A percentile compares a stretch with the other conserved stretches of the same genome.
Evolutionary conservation across 805 yeast species (phyloP).

Genomic region (Lipomyces chichibuensis): DNA sequence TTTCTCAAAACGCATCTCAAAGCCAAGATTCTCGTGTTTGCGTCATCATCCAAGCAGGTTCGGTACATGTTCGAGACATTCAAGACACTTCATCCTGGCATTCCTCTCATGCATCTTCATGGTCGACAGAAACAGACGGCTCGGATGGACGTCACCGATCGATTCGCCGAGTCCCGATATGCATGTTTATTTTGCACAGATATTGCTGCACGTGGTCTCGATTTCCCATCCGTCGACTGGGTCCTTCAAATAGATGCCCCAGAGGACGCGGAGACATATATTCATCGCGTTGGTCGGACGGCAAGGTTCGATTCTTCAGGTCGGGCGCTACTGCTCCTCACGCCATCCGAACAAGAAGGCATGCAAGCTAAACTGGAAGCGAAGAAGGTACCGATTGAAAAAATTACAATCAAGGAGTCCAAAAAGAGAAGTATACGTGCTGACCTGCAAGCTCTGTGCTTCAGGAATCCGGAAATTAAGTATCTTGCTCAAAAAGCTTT

Average conservation of each 20-base stretch:
- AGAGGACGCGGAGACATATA: conserved; percentile 98
- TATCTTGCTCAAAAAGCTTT: conserved; percentile 96
- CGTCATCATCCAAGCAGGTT: conserved; percentile 87
- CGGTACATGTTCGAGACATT: conserved; percentile 87
- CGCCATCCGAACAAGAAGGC: conserved; percentile 80
- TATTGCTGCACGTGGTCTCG: conserved; percentile 98
- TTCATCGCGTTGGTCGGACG: conserved; percentile 98
- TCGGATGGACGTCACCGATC: conserved; percentile 90
- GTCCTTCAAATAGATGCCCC: conserved; percentile 98
- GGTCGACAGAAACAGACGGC: conserved; percentile 99
- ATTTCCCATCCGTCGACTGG: conserved; percentile 99
- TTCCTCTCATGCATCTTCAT: conserved; percentile 93
- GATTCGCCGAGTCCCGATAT: conserved; percentile 90
- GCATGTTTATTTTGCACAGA: conserved; percentile 94
- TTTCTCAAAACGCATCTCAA: conserved; percentile 83
- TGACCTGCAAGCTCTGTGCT: conserved; percentile 86
- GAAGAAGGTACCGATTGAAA: conserved; percentile 69
- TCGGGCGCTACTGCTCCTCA: conserved; percentile 75
- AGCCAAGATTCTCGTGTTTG: conserved; percentile 76
- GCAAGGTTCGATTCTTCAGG: conserved; percentile 92
- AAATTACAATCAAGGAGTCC: conserved; percentile 72
- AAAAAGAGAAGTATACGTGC: conserved; percentile 73
- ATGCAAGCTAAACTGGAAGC: conserved; percentile 65
- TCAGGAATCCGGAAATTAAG: conserved; percentile 87
- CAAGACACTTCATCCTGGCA: conserved; percentile 83